Conservation (phyloP, 768 basidiomycete species). For the Boletus tomentosulus region DNA sequence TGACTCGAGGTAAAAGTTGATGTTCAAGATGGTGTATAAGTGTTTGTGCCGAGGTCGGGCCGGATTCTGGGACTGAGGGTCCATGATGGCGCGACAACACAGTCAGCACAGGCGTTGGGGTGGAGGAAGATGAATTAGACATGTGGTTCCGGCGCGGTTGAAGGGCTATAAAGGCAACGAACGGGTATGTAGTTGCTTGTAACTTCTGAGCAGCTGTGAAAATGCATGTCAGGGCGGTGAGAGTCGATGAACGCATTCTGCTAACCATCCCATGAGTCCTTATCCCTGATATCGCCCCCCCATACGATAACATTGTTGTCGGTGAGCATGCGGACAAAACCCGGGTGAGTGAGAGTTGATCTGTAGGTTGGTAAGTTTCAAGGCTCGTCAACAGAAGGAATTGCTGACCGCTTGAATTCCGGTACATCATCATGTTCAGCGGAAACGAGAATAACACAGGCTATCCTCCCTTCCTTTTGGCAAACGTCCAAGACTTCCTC, state of each 20-base stretch:
- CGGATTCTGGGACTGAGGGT: slow-evolving; percentile 42
- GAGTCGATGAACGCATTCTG: background rate
- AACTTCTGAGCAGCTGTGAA: slow-evolving; percentile 60
- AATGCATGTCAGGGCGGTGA: background rate
- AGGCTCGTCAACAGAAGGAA: background rate
- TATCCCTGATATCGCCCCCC: slow-evolving; percentile 87
- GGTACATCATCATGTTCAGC: slow-evolving; percentile 87
- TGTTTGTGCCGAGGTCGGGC: slow-evolving; percentile 57
- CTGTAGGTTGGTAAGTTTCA: slow-evolving; percentile 32
- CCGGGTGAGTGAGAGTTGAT: slow-evolving; percentile 69
- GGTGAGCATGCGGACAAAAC: slow-evolving; percentile 62
- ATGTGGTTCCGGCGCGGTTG: slow-evolving; percentile 58
- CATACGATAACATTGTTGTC: slow-evolving; percentile 80
- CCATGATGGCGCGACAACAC: slow-evolving; percentile 87
- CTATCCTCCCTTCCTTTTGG: slow-evolving; percentile 67
- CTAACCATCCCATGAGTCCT: slow-evolving; percentile 75
- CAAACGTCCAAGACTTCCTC: slow-evolving; percentile 72
- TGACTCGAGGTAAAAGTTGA: slow-evolving; percentile 77
- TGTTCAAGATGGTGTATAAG: slow-evolving; percentile 65
- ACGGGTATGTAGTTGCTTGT: slow-evolving; percentile 88
- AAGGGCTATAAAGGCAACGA: slow-evolving; percentile 86
- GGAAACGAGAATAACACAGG: slow-evolving; percentile 79
- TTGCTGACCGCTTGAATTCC: slow-evolving; percentile 74
- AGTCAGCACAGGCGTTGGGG: slow-evolving; percentile 54
- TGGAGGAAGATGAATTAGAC: slow-evolving; percentile 32